Conservation (phyloP, 1,139 yeast genomes). For the Pichiaceae sp. region DNA sequence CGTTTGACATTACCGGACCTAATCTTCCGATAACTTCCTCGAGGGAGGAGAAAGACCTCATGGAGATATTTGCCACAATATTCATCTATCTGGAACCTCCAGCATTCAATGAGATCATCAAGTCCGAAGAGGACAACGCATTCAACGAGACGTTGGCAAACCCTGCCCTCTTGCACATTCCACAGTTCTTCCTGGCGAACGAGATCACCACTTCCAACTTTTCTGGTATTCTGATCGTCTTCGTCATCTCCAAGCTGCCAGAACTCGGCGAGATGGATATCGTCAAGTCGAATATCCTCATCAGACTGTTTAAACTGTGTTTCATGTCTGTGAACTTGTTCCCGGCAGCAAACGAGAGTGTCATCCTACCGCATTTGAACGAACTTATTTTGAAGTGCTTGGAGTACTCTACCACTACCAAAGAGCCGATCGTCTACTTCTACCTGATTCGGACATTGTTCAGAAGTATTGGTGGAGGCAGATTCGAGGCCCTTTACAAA, state of each 20-base stretch:
- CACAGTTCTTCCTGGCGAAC: slow-evolving; percentile 89
- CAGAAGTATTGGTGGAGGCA: slow-evolving; percentile 92
- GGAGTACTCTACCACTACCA: slow-evolving; percentile 76
- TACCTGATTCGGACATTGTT: slow-evolving; percentile 82
- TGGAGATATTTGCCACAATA: slow-evolving; percentile 93
- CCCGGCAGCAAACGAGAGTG: slow-evolving; percentile 81
- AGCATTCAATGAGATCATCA: slow-evolving; percentile 87
- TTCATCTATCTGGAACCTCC: slow-evolving; percentile 94
- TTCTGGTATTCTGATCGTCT: slow-evolving; percentile 76
- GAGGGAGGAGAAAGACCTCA: slow-evolving; percentile 87
- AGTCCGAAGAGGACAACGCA: slow-evolving; percentile 68
- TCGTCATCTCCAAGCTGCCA: slow-evolving; percentile 63
- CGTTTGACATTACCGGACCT: slow-evolving; percentile 72
- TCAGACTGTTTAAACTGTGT: slow-evolving; percentile 80
- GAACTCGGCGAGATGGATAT: slow-evolving; percentile 78
- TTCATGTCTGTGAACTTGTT: slow-evolving; percentile 93
- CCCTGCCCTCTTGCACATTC: slow-evolving; percentile 81
- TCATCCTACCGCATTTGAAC: slow-evolving; percentile 79
- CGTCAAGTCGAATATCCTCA: slow-evolving; percentile 71
- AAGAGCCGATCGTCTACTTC: slow-evolving; percentile 86
- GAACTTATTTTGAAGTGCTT: slow-evolving; percentile 75
- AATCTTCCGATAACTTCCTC: slow-evolving; percentile 79
- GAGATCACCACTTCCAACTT: slow-evolving; percentile 91
- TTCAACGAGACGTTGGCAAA: slow-evolving; percentile 77
- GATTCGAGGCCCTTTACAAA: slow-evolving; percentile 85